Percentiles rank a stretch among this genome's conserved stretches.
Evolutionary conservation across 306 rosid genomes (phyloP).

Genomic region (Inga oerstediana): DNA sequence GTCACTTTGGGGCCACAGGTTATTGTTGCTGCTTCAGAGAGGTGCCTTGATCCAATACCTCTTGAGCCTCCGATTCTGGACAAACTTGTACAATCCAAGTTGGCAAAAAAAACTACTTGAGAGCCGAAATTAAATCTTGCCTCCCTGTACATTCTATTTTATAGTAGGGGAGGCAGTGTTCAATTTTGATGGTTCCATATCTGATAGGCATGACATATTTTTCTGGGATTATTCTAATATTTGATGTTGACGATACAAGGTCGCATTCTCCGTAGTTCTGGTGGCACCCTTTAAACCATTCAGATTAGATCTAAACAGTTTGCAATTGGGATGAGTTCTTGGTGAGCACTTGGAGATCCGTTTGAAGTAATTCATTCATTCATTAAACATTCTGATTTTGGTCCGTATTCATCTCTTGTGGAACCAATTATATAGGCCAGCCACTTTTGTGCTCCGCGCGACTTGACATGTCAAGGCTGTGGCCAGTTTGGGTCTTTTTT

Average conservation of each 20-base stretch:
- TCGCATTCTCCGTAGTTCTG: not conserved
- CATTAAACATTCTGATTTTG: not conserved
- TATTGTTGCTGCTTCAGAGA: conserved; percentile 86
- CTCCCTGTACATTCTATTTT: conserved; percentile 32
- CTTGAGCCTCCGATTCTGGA: conserved; percentile 88
- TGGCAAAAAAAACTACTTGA: conserved; percentile 51
- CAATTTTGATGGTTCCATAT: not conserved
- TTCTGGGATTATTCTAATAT: not conserved
- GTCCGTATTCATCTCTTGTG: not conserved
- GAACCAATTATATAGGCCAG: not conserved
- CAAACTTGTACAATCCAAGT: conserved; percentile 80
- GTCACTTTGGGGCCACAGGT: conserved; percentile 53
- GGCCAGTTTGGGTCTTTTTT: too few species aligned
- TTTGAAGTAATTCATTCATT: conserved; percentile 4
- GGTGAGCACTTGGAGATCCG: too few species aligned
- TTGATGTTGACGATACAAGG: conserved; percentile 8
- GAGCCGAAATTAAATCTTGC: conserved; percentile 50
- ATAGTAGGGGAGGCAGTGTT: conserved; percentile 18
- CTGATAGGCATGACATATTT: not conserved
- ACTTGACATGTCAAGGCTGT: not conserved
- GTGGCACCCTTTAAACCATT: not conserved
- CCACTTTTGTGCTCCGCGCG: not conserved
- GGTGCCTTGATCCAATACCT: conserved; percentile 88
- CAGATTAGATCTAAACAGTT: too few species aligned
- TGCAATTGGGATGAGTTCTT: too few species aligned